Evolutionary conservation across 805 yeast species (phyloP).

Genomic region (Starmerella etchellsii): DNA sequence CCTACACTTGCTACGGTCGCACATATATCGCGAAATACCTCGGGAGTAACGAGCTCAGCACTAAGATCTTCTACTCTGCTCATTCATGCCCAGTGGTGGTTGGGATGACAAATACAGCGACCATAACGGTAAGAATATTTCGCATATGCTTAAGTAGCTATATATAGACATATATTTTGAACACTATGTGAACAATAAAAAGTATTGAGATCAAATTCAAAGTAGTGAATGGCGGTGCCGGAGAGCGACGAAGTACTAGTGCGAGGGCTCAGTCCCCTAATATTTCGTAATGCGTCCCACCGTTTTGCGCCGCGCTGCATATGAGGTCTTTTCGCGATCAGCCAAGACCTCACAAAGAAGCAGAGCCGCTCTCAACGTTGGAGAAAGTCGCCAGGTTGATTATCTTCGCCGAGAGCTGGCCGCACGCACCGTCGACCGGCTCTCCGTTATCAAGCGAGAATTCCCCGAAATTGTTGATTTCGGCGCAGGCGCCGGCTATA

Average conservation of each 20-base stretch:
- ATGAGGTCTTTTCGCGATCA: slow-evolving; percentile 49
- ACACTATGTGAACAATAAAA: too few species aligned
- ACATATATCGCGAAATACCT: slow-evolving; percentile 14
- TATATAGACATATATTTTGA: too few species aligned
- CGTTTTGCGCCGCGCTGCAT: slow-evolving; percentile 26
- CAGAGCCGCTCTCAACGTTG: slow-evolving; percentile 36
- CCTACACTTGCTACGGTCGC: slow-evolving; percentile 11
- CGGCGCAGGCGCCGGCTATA: slow-evolving; percentile 62
- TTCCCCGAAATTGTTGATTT: slow-evolving; percentile 53
- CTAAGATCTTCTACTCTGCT: slow-evolving; percentile 13
- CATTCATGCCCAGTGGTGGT: too few species aligned
- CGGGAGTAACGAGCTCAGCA: slow-evolving; percentile 12
- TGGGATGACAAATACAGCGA: too few species aligned
- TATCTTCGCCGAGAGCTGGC: slow-evolving; percentile 68
- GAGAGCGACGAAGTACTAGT: too few species aligned
- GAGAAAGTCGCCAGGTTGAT: slow-evolving; percentile 46
- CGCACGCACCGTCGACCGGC: slow-evolving; percentile 54
- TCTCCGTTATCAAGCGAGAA: slow-evolving; percentile 56
- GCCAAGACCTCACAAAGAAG: slow-evolving; percentile 51
- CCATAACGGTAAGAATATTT: too few species aligned
- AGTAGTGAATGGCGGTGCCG: too few species aligned
- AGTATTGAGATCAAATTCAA: too few species aligned
- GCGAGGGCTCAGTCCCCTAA: too few species aligned
- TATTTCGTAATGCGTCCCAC: slow-evolving; percentile 5
- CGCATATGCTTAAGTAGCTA: too few species aligned